Percentiles rank a stretch among this genome's conserved stretches.
Evolutionary conservation across 108 stramenopile genomes (phyloP).

Genomic region (Cyclotella cryptica): DNA sequence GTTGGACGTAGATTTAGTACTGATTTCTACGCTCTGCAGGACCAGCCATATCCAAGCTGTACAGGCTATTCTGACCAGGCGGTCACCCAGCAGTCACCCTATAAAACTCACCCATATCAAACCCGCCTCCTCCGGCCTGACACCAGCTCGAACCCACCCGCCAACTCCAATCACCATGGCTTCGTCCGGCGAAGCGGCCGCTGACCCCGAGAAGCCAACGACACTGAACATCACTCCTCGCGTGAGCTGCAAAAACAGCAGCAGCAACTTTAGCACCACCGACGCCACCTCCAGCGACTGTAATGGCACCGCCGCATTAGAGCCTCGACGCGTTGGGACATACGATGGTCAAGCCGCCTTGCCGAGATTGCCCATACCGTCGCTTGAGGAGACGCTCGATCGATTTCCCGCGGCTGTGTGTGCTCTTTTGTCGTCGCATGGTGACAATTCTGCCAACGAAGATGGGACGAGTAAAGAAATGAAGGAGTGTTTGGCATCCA

Average conservation of each 20-base stretch:
- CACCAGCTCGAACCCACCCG: too few species aligned
- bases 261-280: neutral
- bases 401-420: slow-evolving; percentile 61
- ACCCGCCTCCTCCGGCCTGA: too few species aligned
- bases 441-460: neutral
- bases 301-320: neutral
- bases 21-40: too few species aligned
- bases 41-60: too few species aligned
- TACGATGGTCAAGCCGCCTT: slow-evolving; percentile 60
- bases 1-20: too few species aligned
- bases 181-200: too few species aligned
- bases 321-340: slow-evolving; percentile 26
- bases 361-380: slow-evolving; percentile 81
- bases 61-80: too few species aligned
- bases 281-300: neutral
- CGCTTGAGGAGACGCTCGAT: slow-evolving; percentile 75
- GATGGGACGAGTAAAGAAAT: slow-evolving; percentile 30
- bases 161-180: too few species aligned
- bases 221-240: neutral
- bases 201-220: too few species aligned
- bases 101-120: too few species aligned
- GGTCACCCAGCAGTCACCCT: too few species aligned
- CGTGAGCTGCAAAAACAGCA: slow-evolving; percentile 8
- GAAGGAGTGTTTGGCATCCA: slow-evolving; percentile 20
- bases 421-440: slow-evolving; percentile 53